A percentile compares a stretch with the other conserved stretches of the same genome.
phyloP scores from a whole-genome alignment of 2,329 filamentous ascomycete genomes.

The Gnomoniopsis sp. region DNA sequence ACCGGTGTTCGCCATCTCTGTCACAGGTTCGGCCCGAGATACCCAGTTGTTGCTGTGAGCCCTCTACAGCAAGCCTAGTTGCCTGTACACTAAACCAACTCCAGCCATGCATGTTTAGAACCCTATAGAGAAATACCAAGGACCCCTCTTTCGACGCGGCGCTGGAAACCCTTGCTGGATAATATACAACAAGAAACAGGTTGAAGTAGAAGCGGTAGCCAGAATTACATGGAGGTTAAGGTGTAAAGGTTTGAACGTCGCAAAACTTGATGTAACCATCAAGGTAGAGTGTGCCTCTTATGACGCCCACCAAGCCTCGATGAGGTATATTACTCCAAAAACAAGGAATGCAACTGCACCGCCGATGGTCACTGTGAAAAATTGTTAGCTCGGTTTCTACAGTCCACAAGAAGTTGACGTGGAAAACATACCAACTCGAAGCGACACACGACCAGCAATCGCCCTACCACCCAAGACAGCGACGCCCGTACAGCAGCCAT shows the following conservation, averaged over 20 bases:
- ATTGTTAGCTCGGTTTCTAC: not conserved
- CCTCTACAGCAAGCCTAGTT: not conserved
- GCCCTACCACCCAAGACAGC: constrained; percentile 91
- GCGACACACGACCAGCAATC: constrained; percentile 88
- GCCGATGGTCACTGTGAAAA: constrained; percentile 76
- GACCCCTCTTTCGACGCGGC: not conserved
- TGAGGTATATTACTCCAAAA: constrained; percentile 87
- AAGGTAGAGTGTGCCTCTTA: not conserved
- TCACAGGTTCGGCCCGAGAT: not conserved
- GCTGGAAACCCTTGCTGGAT: not conserved
- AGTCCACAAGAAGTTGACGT: not conserved
- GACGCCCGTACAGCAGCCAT: constrained; percentile 84
- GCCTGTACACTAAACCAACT: not conserved
- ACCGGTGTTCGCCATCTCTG: not conserved
- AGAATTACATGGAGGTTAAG: constrained; percentile 3
- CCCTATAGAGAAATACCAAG: not conserved
- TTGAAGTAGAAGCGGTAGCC: not conserved
- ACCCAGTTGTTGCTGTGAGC: not conserved
- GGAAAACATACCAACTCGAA: constrained; percentile 80
- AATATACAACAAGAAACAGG: not conserved
- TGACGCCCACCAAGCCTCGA: constrained; percentile 68
- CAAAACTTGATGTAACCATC: not conserved
- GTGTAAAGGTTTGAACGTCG: not conserved
- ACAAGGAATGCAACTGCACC: constrained; percentile 86
- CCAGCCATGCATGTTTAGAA: constrained; percentile 8